Evolutionary conservation across 2,329 filamentous ascomycete genomes (phyloP), one percentile per base, ranked within the genome.

Genomic region (Coleophoma crateriformis): DNA sequence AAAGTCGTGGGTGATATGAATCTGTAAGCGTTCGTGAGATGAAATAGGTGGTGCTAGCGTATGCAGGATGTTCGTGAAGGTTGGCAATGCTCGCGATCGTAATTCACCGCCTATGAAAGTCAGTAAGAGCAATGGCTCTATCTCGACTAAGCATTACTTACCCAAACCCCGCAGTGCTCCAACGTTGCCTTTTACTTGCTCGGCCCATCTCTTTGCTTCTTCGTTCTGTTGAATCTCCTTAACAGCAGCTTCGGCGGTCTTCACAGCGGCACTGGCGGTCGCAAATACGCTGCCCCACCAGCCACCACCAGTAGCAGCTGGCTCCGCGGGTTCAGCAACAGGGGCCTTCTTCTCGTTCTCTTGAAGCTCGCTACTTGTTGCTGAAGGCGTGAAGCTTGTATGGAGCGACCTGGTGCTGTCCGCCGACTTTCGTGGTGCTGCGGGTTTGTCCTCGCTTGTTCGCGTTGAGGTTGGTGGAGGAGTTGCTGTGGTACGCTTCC

Each of bases 201-300:
- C 88, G 1, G 91, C 89, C 90, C 92, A 99, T 67, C 89, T 88
- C 73, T 92, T 91, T 46, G 92, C 94, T 68, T 99, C 94, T 65
- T 97, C 90, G 62, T 95, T 96, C 65, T 94, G 86, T 67, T 96
- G 89, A 44, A 99, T 91, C 68, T 97, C 90, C 67, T 92, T 95
- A 56, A 95, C 91, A 1, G 91, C 87, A 7, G 86, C 89, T 70
- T 96, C 91, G 43, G 94, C 92, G 67, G 92, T 89, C 74, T 95
- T 95, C 70, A 95, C 84, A 22, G 87, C 88, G n/a, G 87, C 85
- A 56, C 63, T 73, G 22, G 72, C 79, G 34, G 90, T 90, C 39
- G 88, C 88, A 61, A 94, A 79, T 47, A 96, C 71, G 19, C 89
- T 86, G 63, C 90, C 90, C 88, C 90, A 96, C 87, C 90, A 95